Percentiles rank a stretch among this genome's conserved stretches.
Evolutionary conservation across 257 asterid species (phyloP).

Genomic region (Thymus mandschuricus): DNA sequence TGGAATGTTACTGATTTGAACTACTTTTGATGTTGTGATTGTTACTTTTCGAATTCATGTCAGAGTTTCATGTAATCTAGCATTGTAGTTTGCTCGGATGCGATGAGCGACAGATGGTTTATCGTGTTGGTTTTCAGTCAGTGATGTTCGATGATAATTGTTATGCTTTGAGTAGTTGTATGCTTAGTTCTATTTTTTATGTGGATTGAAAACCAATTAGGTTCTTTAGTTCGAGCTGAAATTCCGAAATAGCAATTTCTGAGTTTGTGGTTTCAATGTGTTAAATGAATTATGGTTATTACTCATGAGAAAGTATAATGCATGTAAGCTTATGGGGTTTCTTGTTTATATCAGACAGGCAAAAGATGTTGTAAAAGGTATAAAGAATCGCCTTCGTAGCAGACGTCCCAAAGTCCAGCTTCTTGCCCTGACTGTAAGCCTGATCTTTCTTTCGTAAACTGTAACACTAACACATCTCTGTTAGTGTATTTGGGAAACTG

Average conservation of each 20-base stretch:
- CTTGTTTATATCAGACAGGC: constrained; percentile 71
- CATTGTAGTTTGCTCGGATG: background rate
- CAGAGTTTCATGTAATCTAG: background rate
- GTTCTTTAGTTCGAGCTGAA: constrained; percentile 6
- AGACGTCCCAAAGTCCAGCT: constrained; percentile 94
- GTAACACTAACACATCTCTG: background rate
- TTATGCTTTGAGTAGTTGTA: no score
- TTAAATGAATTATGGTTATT: constrained; percentile 8
- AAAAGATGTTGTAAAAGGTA: constrained; percentile 86
- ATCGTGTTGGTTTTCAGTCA: no score
- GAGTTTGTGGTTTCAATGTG: constrained; percentile 9
- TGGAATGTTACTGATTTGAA: constrained; percentile 10
- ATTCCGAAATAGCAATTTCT: background rate
- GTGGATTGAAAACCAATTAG: background rate
- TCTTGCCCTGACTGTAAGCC: constrained; percentile 87
- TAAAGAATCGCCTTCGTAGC: constrained; percentile 90
- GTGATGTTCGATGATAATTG: background rate
- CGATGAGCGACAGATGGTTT: background rate
- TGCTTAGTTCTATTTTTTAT: background rate
- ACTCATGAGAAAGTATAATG: background rate
- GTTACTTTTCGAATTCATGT: background rate
- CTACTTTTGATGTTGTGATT: background rate
- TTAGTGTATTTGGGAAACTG: background rate
- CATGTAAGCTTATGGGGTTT: constrained; percentile 26
- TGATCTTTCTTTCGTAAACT: background rate